phyloP scores from a whole-genome alignment of 2,329 filamentous ascomycete species.

The Penicillium concentricum region DNA sequence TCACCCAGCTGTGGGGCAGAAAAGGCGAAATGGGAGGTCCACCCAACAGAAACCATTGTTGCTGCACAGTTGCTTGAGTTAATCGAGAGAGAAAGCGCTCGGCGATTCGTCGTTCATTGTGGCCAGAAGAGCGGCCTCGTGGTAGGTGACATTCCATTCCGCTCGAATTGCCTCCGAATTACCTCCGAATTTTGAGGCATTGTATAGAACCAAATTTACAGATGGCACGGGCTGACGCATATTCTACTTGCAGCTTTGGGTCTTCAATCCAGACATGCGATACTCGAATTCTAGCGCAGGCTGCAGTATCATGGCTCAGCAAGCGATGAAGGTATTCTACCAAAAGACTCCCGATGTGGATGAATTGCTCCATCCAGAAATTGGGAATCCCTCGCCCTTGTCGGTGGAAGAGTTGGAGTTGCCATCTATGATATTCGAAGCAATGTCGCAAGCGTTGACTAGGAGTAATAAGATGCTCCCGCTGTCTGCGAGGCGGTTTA shows the following conservation, averaged over 20 bases:
- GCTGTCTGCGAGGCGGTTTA: slow-evolving; percentile 49
- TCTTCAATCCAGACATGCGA: slow-evolving; percentile 60
- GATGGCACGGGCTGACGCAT: neutral
- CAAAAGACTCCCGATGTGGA: slow-evolving; percentile 37
- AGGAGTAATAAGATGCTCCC: slow-evolving; percentile 49
- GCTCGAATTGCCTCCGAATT: too few relatives aligned
- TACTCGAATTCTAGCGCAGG: slow-evolving; percentile 51
- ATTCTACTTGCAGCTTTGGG: slow-evolving; percentile 49
- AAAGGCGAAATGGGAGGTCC: slow-evolving; percentile 27
- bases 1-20: slow-evolving; percentile 30
- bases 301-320: slow-evolving; percentile 36
- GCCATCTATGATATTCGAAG: slow-evolving; percentile 38
- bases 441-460: slow-evolving; percentile 37
- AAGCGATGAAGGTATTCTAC: slow-evolving; percentile 61
- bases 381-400: slow-evolving; percentile 39
- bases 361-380: slow-evolving; percentile 36
- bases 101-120: slow-evolving; percentile 54
- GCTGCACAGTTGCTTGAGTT: slow-evolving; percentile 57
- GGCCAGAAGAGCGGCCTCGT: slow-evolving; percentile 36
- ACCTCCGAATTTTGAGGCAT: too few relatives aligned
- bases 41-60: slow-evolving; percentile 43
- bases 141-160: slow-evolving; percentile 27
- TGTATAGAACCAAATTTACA: neutral
- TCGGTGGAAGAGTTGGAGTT: slow-evolving; percentile 52
- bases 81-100: slow-evolving; percentile 55